These are phyloP conservation scores for Russula brevipes DNA, from an alignment of 768 basidiomycete species.

Conservation along the genomic window DNA sequence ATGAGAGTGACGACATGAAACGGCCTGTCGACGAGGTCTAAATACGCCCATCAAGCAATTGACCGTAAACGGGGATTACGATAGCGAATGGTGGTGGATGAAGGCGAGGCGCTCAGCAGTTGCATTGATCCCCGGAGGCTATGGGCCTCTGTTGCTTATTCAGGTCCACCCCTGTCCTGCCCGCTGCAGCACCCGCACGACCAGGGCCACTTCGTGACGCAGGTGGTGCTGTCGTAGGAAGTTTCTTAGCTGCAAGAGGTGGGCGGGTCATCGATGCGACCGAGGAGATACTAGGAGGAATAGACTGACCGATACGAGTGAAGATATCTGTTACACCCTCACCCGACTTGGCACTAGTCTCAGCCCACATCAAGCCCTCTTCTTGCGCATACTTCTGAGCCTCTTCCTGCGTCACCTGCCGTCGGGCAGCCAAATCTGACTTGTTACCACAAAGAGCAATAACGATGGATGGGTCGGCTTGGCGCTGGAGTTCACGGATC, in stretches of 20 bases:
- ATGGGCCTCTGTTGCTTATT: conserved; percentile 55
- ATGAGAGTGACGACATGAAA: conserved; percentile 5
- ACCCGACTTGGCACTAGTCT: conserved; percentile 86
- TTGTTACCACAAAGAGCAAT: conserved; percentile 98
- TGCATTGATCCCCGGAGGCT: conserved; percentile 63
- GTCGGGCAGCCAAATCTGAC: conserved; percentile 75
- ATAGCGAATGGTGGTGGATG: conserved; percentile 8
- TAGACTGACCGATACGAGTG: conserved; percentile 69
- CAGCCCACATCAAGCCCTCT: conserved; percentile 89
- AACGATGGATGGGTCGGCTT: conserved; percentile 94
- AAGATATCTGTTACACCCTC: conserved; percentile 85
- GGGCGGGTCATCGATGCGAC: not conserved
- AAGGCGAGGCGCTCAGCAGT: conserved; percentile 47
- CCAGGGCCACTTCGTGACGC: conserved; percentile 51
- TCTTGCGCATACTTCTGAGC: conserved; percentile 90
- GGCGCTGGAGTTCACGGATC: conserved; percentile 95
- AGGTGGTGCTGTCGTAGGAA: conserved; percentile 75
- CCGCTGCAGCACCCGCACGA: conserved; percentile 45
- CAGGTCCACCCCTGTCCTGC: conserved; percentile 71
- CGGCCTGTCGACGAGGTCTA: conserved; percentile 15
- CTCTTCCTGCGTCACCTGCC: conserved; percentile 83
- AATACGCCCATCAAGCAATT: conserved; percentile 7
- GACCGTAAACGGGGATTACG: conserved; percentile 7
- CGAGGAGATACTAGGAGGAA: not conserved
- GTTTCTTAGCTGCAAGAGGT: conserved; percentile 63